Conservation (phyloP, 805 yeast genomes). For the Ogataea henricii region DNA sequence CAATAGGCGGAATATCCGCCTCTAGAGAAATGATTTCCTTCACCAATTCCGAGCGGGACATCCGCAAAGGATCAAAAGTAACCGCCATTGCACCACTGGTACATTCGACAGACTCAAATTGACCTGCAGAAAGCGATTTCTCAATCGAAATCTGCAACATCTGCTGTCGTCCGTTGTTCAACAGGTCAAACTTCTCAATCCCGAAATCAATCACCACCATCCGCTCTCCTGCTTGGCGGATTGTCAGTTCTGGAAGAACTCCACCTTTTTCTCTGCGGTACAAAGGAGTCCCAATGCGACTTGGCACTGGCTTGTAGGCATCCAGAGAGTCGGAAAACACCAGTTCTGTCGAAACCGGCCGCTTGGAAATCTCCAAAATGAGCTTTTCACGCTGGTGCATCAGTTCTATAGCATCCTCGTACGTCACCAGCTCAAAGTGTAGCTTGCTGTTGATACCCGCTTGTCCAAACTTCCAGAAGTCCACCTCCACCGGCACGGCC, state of each 20-base stretch:
- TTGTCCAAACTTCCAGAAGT: slow-evolving; percentile 98
- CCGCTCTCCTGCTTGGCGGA: slow-evolving; percentile 97
- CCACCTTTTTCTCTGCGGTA: slow-evolving; percentile 34
- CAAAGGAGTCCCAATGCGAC: slow-evolving; percentile 8
- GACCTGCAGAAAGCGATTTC: slow-evolving; percentile 55
- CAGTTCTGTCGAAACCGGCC: slow-evolving; percentile 38
- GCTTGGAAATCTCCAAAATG: slow-evolving; percentile 40
- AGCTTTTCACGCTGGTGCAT: slow-evolving; percentile 59
- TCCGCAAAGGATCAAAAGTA: slow-evolving; percentile 67
- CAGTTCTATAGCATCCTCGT: slow-evolving; percentile 65
- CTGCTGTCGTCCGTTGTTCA: slow-evolving; percentile 71
- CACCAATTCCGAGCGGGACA: slow-evolving; percentile 63
- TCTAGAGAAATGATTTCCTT: slow-evolving; percentile 71
- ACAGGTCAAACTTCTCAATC: slow-evolving; percentile 75
- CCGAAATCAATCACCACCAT: slow-evolving; percentile 92
- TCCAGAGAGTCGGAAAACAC: slow-evolving; percentile 71
- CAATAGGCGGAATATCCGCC: slow-evolving; percentile 65
- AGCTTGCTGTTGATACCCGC: slow-evolving; percentile 90
- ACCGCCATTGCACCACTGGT: slow-evolving; percentile 94
- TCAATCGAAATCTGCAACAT: slow-evolving; percentile 72
- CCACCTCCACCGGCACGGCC: slow-evolving; percentile 93
- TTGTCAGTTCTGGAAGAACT: slow-evolving; percentile 67
- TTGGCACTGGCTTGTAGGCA: slow-evolving; percentile 40
- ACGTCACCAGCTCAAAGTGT: slow-evolving; percentile 74
- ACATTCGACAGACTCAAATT: slow-evolving; percentile 92